Conservation (phyloP, 306 rosid genomes). For the Hippophae rhamnoides region DNA sequence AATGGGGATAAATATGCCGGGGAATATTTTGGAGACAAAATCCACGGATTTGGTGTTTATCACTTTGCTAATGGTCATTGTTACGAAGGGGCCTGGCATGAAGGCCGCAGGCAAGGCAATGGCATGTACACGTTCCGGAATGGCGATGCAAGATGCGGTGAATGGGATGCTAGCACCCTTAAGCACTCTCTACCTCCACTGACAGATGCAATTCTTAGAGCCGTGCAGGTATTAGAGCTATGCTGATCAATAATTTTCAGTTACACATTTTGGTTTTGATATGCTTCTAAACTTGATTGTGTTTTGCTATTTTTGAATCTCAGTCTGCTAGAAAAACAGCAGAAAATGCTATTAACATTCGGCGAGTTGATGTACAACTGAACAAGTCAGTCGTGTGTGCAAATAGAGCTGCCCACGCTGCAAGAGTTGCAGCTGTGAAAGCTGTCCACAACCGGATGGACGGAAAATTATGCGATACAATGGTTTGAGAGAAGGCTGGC, state of each 20-base stretch:
- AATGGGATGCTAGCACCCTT: constrained; percentile 88
- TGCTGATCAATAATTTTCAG: neutral
- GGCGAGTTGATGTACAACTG: constrained; percentile 63
- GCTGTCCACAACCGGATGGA: constrained; percentile 93
- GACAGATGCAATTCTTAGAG: constrained; percentile 49
- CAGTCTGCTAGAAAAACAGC: constrained; percentile 86
- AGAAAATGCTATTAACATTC: constrained; percentile 53
- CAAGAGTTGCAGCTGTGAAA: constrained; percentile 95
- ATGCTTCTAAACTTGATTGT: neutral
- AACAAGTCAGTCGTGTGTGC: constrained; percentile 77
- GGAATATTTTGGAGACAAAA: constrained; percentile 94
- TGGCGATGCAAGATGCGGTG: constrained; percentile 65
- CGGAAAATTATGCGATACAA: constrained; percentile 72
- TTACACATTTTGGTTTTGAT: neutral
- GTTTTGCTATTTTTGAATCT: constrained; percentile 7
- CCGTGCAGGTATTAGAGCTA: constrained; percentile 52
- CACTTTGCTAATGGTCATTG: constrained; percentile 91
- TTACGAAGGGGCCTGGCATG: constrained; percentile 97
- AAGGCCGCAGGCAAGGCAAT: constrained; percentile 79
- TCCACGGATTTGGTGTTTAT: constrained; percentile 96
- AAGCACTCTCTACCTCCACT: constrained; percentile 52
- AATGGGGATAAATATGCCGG: constrained; percentile 98
- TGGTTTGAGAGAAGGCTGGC: constrained; percentile 29
- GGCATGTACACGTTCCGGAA: constrained; percentile 69
- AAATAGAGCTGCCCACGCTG: constrained; percentile 83